Base-by-base conservation (phyloP, 768 basidiomycete genomes). In the Trametes villosa region DNA sequence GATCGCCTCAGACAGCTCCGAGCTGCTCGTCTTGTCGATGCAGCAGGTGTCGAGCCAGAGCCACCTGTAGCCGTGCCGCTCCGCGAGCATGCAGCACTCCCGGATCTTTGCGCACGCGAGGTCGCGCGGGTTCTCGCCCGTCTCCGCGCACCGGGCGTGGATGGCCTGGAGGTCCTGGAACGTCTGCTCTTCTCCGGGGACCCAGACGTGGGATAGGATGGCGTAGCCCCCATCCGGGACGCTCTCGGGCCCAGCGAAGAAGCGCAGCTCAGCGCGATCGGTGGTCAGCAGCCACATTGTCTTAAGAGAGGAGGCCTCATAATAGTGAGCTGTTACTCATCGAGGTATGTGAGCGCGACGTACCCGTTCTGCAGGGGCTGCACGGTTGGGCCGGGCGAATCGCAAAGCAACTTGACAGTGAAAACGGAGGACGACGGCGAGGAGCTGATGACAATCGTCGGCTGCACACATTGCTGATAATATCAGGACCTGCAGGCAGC, bases 61-160 rank as follows among this genome's bases (percentile, higher is more conserved):
- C 62, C 62, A 63, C 4, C 44, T 47, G 57, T 57, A 62, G n/a
- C 61, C 61, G 49, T 62, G 61, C 29, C 45, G n/a, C 51, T 57
- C 51, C 0, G 61, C 61, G 22, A 62, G 56, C 18, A 27, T n/a
- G 55, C 61, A 62, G 56, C 61, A 62, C 18, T 57, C 51, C 9
- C 55, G 12, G 29, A 62, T 53, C 51, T 62, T 18, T 27, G 4
- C 3, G 44, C 50, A 31, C 50, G 17, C 47, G 53, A 9, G 45
- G 53, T 40, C 15, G 41, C 18, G 51, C 22, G 17, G 7, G 24
- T 4, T 7, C 24, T 30, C 5, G 5, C 4, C 7, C 36, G 36
- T 7, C 7, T 11, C 13, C 7, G 36, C 36, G 36, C 13, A 18
- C 33, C 15, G 33, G 7, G 33, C 15, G 33, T 15, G 33, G 7